Evolutionary conservation across 2,329 filamentous ascomycete genomes (phyloP).

Genomic region (Orbilia quercus): DNA sequence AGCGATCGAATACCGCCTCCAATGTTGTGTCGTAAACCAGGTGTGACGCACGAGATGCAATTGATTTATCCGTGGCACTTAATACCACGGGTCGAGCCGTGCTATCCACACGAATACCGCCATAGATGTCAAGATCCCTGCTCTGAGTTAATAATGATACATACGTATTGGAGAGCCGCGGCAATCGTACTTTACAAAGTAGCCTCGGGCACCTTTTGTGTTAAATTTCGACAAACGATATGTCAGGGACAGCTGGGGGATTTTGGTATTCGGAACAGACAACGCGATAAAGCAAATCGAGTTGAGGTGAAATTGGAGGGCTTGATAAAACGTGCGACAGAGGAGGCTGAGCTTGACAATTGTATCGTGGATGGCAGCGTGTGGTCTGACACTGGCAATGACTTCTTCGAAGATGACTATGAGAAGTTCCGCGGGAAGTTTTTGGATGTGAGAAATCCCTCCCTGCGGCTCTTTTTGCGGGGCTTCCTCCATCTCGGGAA

Average conservation of each 20-base stretch:
- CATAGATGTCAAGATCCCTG: conserved; percentile 25
- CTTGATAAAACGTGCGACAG: conserved; percentile 21
- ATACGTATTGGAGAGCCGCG: too few species aligned
- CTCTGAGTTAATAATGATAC: too few species aligned
- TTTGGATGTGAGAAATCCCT: conserved; percentile 4
- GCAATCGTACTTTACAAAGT: conserved; percentile 21
- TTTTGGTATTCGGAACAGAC: conserved; percentile 16
- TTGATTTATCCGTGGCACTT: not conserved
- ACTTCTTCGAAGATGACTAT: conserved; percentile 19
- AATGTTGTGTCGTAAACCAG: too few species aligned
- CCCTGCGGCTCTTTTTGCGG: not conserved
- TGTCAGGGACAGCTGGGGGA: not conserved
- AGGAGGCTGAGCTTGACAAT: conserved; percentile 10
- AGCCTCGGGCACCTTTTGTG: conserved; percentile 20
- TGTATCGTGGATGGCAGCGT: conserved; percentile 9
- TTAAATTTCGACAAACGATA: conserved; percentile 29
- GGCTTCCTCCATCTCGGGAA: not conserved
- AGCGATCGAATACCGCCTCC: not conserved
- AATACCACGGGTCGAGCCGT: not conserved
- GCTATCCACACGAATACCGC: conserved; percentile 4
- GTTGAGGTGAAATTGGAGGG: conserved; percentile 24
- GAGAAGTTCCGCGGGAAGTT: conserved; percentile 29
- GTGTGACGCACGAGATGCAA: too few species aligned
- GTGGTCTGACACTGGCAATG: conserved; percentile 2
- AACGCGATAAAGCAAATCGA: conserved; percentile 20